Base-by-base conservation (phyloP, 768 basidiomycete species). In the Kwoniella heveanensis region DNA sequence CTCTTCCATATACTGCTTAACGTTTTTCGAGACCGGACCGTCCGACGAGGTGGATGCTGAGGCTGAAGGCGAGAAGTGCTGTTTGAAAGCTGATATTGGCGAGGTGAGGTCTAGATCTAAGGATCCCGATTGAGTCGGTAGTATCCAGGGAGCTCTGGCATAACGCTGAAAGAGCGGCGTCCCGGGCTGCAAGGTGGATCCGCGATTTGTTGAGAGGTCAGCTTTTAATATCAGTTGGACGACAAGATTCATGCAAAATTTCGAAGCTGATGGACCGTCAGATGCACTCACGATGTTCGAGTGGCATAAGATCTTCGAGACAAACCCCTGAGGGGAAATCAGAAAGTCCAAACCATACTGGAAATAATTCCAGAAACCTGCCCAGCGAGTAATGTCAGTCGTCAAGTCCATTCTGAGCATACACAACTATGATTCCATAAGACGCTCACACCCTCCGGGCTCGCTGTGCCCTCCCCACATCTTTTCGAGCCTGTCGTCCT, bases 341-440 rank as follows among this genome's bases (percentile, higher is more conserved):
- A 94, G 84, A 66, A 94, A 90, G 76, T 96, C 92, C 21, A 96
- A 80, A 1, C 92, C 92, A 72, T 92, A 87, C 69, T 92, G 89
- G 69, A 94, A 92, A 74, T 96, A 96, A 73, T 94, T 95, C 73
- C 76, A 74, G 47, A 77, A 77, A 53, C 64, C 73, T 77, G 50
- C 1, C 52, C 9, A 32, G 13, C 32, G 32, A 13, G 5, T 13
- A 32, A 32, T 32, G 32, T 32, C 32, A 32, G 32, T n/a, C n/a
- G n/a, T n/a, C n/a, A n/a, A n/a, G n/a, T n/a, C 32, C 13, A 32
- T 32, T 32, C 32, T 13, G 32, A 32, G 7, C 32, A 32, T n/a
- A n/a, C n/a, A n/a, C n/a, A n/a, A n/a, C n/a, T n/a, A n/a, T n/a
- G n/a, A n/a, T n/a, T n/a, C n/a, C n/a, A n/a, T n/a, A n/a, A n/a